Conservation (phyloP, 1,139 yeast species). For the Ashbya aceris region DNA sequence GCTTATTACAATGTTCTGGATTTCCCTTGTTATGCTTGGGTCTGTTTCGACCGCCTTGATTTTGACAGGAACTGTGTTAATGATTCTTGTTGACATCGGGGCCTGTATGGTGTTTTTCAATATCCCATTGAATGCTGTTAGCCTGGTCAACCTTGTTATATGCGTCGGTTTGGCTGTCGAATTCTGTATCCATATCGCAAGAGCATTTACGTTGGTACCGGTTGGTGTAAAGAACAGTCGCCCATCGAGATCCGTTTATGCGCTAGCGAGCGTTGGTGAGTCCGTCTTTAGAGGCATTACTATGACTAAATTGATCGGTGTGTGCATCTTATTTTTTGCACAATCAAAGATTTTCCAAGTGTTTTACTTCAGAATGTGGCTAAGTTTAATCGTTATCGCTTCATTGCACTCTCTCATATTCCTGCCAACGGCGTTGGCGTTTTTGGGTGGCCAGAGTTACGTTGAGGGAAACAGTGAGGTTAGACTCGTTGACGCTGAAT, state of each 20-base stretch:
- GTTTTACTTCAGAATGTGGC: conserved; percentile 94
- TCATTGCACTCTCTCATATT: conserved; percentile 70
- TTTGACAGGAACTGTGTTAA: conserved; percentile 48
- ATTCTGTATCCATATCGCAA: conserved; percentile 78
- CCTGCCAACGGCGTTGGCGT: conserved; percentile 63
- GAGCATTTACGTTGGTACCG: conserved; percentile 54
- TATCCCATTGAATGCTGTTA: conserved; percentile 78
- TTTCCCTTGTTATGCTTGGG: conserved; percentile 55
- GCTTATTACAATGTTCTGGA: conserved; percentile 41
- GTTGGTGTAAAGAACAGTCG: conserved; percentile 26
- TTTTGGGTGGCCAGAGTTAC: conserved; percentile 45
- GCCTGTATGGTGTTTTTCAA: conserved; percentile 72
- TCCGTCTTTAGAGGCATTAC: conserved; percentile 87
- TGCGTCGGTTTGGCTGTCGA: conserved; percentile 92
- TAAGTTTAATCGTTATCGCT: conserved; percentile 67
- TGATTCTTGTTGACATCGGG: conserved; percentile 64
- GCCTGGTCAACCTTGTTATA: conserved; percentile 77
- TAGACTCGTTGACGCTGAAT: conserved; percentile 1
- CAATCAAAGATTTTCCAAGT: conserved; percentile 79
- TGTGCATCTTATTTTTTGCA: conserved; percentile 77
- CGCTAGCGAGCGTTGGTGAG: conserved; percentile 72
- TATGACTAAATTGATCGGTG: conserved; percentile 81
- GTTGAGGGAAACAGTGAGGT: conserved; percentile 9
- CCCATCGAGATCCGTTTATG: conserved; percentile 37
- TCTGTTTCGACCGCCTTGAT: conserved; percentile 52